phyloP scores from a whole-genome alignment of 352 stramenopile species.

The Pythium volutum region DNA sequence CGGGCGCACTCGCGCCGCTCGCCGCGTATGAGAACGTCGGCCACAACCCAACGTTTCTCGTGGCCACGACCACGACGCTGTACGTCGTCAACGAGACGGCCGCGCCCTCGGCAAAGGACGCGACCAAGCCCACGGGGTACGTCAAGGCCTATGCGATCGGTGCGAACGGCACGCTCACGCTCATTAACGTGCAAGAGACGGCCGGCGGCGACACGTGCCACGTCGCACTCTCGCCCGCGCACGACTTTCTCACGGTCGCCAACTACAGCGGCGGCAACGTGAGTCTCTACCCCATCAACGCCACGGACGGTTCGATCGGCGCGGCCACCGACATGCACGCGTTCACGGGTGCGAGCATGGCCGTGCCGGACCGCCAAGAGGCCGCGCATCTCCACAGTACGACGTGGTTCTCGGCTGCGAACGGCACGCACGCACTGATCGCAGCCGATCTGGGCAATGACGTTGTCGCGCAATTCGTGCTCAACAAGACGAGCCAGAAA shows the following conservation, averaged over 20 bases:
- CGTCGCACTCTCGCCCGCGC: constrained; percentile 40
- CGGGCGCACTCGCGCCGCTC: constrained; percentile 45
- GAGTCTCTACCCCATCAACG: constrained; percentile 49
- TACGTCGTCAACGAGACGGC: constrained; percentile 76
- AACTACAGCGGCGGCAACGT: constrained; percentile 79
- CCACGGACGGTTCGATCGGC: constrained; percentile 45
- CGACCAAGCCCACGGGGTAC: constrained; percentile 48
- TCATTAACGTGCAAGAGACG: constrained; percentile 54
- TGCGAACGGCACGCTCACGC: constrained; percentile 33
- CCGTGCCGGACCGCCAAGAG: constrained; percentile 62
- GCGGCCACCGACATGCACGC: constrained; percentile 38
- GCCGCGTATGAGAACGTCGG: constrained; percentile 43
- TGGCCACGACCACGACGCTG: constrained; percentile 34
- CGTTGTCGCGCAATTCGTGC: constrained; percentile 51
- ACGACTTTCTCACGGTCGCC: constrained; percentile 55
- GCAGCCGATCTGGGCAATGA: constrained; percentile 73
- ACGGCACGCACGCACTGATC: constrained; percentile 35
- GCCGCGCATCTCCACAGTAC: constrained; percentile 75
- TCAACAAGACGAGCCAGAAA: constrained; percentile 40
- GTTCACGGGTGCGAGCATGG: constrained; percentile 44
- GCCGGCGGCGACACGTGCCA: constrained; percentile 61
- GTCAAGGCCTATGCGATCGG: constrained; percentile 53
- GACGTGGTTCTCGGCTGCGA: constrained; percentile 35
- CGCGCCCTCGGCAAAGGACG: constrained; percentile 31
- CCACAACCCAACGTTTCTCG: constrained; percentile 73